phyloP scores from a whole-genome alignment of 2,329 filamentous ascomycete genomes.

The Ascochyta viciae-villosae region DNA sequence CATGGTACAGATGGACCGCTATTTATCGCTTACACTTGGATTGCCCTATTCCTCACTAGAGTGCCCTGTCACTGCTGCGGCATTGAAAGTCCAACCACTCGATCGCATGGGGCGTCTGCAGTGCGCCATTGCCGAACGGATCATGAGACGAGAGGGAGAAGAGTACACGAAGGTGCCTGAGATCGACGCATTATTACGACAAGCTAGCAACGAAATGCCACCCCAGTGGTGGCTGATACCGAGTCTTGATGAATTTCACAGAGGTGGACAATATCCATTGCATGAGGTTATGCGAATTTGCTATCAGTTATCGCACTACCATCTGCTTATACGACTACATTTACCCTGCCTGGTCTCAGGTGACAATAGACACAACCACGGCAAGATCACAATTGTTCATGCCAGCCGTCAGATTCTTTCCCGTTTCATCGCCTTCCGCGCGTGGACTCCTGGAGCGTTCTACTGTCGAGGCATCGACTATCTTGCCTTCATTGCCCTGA shows the following conservation, averaged over 20 bases:
- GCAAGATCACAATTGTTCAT: conserved; percentile 21
- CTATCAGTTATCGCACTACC: conserved; percentile 25
- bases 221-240: conserved; percentile 26
- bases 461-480: conserved; percentile 28
- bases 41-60: conserved; percentile 36
- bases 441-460: conserved; percentile 10
- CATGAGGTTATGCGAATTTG: conserved; percentile 12
- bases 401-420: conserved; percentile 23
- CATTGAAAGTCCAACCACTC: conserved; percentile 17
- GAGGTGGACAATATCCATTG: not conserved
- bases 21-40: conserved; percentile 52
- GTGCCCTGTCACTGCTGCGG: too few relatives aligned
- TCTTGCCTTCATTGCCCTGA: conserved; percentile 27
- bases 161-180: conserved; percentile 13
- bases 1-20: conserved; percentile 49
- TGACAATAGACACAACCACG: conserved; percentile 5
- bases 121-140: conserved; percentile 43
- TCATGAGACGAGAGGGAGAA: conserved; percentile 50
- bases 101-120: conserved; percentile 42
- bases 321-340: conserved; percentile 26
- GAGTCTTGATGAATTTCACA: conserved; percentile 1
- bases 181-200: conserved; percentile 28
- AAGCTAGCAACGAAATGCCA: conserved; percentile 18
- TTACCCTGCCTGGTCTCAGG: conserved; percentile 26
- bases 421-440: conserved; percentile 22